These are phyloP conservation scores for Verticillium nonalfalfae DNA, from an alignment of 2,329 filamentous ascomycete genomes.

Conservation along the genomic window DNA sequence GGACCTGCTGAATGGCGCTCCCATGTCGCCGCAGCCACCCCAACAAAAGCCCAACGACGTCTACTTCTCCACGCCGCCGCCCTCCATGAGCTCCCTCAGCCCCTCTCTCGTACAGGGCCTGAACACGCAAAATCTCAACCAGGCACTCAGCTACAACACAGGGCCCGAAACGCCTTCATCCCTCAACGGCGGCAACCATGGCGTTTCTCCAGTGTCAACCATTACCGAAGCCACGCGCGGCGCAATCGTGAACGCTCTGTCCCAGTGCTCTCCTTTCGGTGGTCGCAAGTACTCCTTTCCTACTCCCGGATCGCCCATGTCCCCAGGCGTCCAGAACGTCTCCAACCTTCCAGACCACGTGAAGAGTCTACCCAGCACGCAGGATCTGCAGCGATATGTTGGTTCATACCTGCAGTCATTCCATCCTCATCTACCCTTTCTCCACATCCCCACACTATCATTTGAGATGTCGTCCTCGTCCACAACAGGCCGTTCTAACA, in stretches of 20 bases:
- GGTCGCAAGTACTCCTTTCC: slow-evolving; percentile 60
- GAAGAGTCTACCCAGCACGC: slow-evolving; percentile 67
- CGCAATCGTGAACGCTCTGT: slow-evolving; percentile 54
- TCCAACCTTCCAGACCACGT: slow-evolving; percentile 41
- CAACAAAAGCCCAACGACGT: slow-evolving; percentile 67
- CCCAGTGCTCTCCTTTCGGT: slow-evolving; percentile 49
- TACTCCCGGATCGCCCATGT: slow-evolving; percentile 47
- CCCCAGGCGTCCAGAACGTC: slow-evolving; percentile 41
- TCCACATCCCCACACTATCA: slow-evolving; percentile 85
- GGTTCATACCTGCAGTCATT: slow-evolving; percentile 87
- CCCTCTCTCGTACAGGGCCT: slow-evolving; percentile 64
- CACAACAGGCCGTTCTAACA: slow-evolving; percentile 12
- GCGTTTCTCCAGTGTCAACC: slow-evolving; percentile 53
- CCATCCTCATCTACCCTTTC: slow-evolving; percentile 90
- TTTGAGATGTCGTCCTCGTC: slow-evolving; percentile 70
- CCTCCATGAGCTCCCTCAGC: slow-evolving; percentile 67
- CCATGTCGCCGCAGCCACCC: slow-evolving; percentile 70
- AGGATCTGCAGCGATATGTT: slow-evolving; percentile 85
- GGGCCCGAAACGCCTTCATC: slow-evolving; percentile 70
- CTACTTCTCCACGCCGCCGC: slow-evolving; percentile 73
- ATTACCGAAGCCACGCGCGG: slow-evolving; percentile 60
- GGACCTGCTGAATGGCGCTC: slow-evolving; percentile 65
- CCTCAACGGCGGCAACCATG: slow-evolving; percentile 57
- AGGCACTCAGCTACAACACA: slow-evolving; percentile 56
- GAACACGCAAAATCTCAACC: slow-evolving; percentile 54